Conservation (phyloP, 2,329 filamentous ascomycete species). For the Phyllosticta paracitricarpa region DNA sequence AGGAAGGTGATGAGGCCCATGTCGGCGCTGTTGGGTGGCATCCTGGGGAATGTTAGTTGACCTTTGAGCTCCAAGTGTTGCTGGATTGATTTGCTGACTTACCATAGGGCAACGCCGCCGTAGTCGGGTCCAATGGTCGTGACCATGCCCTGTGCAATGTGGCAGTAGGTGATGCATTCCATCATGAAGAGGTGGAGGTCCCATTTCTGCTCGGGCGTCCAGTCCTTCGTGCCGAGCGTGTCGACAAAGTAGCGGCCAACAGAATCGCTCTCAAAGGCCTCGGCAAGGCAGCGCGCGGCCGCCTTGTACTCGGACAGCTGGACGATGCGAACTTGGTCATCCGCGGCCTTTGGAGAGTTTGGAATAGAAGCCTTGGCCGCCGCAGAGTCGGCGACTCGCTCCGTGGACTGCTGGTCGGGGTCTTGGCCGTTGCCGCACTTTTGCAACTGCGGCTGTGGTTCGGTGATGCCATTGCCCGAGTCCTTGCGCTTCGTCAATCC, state of each 20-base stretch:
- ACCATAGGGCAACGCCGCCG: constrained; percentile 73
- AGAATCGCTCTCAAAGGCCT: constrained; percentile 68
- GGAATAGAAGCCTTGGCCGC: constrained; percentile 14
- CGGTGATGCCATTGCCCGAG: constrained; percentile 6
- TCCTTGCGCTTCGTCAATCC: constrained; percentile 22
- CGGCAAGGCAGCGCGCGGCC: constrained; percentile 61
- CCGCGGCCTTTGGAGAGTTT: constrained; percentile 15
- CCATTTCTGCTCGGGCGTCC: constrained; percentile 60
- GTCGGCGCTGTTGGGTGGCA: constrained; percentile 63
- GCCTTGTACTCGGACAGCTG: constrained; percentile 58
- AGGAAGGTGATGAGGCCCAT: constrained; percentile 64
- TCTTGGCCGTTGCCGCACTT: not conserved
- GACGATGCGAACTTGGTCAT: constrained; percentile 50
- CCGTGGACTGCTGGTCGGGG: constrained; percentile 14
- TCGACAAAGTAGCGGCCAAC: constrained; percentile 66
- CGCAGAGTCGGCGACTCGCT: constrained; percentile 19
- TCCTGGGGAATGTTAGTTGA: constrained; percentile 39
- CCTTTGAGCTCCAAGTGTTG: not conserved
- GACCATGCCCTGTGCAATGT: constrained; percentile 63
- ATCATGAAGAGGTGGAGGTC: constrained; percentile 67
- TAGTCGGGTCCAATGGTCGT: constrained; percentile 66
- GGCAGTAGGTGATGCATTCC: constrained; percentile 66
- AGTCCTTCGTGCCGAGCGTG: constrained; percentile 54
- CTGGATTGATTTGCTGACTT: constrained; percentile 24
- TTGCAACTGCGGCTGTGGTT: not conserved